Evolutionary conservation across 2,329 filamentous ascomycete genomes (phyloP), one percentile per base, ranked within the genome.

Genomic region (Cladophialophora chaetospira): DNA sequence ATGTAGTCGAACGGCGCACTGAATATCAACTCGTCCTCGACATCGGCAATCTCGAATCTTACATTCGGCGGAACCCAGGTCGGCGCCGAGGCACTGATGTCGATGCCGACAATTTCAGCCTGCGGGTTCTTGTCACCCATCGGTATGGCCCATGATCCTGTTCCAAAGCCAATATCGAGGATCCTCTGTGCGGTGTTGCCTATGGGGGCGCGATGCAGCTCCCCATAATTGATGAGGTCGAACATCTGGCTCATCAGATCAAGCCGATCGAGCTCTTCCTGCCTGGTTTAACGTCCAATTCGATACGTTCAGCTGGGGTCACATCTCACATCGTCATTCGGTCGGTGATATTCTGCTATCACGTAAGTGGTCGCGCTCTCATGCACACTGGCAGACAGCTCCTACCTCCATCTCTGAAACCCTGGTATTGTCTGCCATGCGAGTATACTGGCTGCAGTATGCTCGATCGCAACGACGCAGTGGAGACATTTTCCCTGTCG

Each of bases 1-100:
- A 86, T 78, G 56, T 82, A 84, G 66, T 86, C 82, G 53, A 84
- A 86, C 50, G 80, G 75, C 57, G 82, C 77, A 2, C 68, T 63
- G 58, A 82, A 77, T n/a, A 82, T 66, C 82, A 82, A 85, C 1
- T 75, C 73, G 54, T 76, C 77, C 68, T 85, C 82, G 15, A 81
- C 75, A 58, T 85, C 82, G 55, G 85, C 82, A 8, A 85, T 74
- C 65, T 82, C 71, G 61, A 83, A 84, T 23, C 73, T 72, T 17
- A 82, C 74, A 58, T 84, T 84, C 3, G 81, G 77, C 4, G 81
- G 82, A 8, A 84, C 68, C 50, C 28, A 31, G 9, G 21, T 23
- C 4, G 51, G 51, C 23, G 47, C 33, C 35, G 64, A 68, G 3
- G 65, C 53, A 26, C 58, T 64, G 13, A 67, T 33, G 51, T 66